Percentiles rank a stretch among this genome's conserved stretches.
These are phyloP conservation scores for Myriosclerotinia duriaeana DNA, from an alignment of 2,329 filamentous ascomycete species.

Conservation along the genomic window DNA sequence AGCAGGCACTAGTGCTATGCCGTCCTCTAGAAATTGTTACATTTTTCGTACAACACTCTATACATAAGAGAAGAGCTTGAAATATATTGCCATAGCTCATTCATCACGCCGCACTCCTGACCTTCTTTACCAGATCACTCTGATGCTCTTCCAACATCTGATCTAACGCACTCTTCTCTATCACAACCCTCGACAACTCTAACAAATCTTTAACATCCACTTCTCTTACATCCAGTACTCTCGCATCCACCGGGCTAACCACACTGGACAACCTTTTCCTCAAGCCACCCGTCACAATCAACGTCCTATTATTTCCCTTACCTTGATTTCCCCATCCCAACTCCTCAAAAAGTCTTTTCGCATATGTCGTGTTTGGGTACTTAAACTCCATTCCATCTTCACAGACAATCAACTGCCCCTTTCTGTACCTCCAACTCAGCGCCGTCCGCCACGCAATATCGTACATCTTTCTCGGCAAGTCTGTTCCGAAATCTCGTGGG, in stretches of 20 bases:
- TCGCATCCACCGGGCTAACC: constrained; percentile 63
- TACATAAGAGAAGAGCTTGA: constrained; percentile 17
- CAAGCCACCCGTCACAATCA: constrained; percentile 67
- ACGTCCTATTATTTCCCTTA: constrained; percentile 63
- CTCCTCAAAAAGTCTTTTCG: constrained; percentile 65
- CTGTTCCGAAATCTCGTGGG: constrained; percentile 84
- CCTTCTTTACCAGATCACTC: constrained; percentile 54
- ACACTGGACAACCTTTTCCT: constrained; percentile 65
- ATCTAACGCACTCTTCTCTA: constrained; percentile 79
- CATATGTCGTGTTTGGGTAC: constrained; percentile 53
- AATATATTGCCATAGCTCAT: constrained; percentile 18
- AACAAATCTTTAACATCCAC: constrained; percentile 96
- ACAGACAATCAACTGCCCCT: constrained; percentile 83
- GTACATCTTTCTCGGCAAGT: constrained; percentile 84
- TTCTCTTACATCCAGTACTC: constrained; percentile 67
- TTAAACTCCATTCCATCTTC: constrained; percentile 72
- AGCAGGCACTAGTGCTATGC: background rate
- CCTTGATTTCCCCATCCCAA: constrained; percentile 62
- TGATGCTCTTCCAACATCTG: constrained; percentile 71
- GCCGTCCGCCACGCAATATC: constrained; percentile 94
- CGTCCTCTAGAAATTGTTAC: constrained; percentile 18
- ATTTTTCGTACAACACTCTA: constrained; percentile 18
- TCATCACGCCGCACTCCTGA: constrained; percentile 32
- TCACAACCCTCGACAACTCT: constrained; percentile 78
- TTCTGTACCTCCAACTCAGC: constrained; percentile 83